Evolutionary conservation across 139 green algal species (phyloP).

Genomic region (Chlorokybus atmophyticus): DNA sequence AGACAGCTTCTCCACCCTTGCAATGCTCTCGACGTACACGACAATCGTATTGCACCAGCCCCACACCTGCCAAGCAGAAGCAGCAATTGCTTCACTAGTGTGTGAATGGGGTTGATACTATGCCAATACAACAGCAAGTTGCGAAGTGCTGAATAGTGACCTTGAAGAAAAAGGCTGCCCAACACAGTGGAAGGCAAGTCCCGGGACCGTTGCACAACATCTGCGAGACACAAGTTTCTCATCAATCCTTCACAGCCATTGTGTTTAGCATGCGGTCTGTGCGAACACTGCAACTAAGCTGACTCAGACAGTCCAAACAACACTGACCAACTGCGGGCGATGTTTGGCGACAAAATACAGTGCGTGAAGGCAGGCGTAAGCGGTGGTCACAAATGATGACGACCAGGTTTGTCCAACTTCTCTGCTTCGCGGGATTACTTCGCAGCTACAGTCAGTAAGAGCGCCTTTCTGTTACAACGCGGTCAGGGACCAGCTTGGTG

Average conservation of each 20-base stretch:
- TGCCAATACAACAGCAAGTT: background rate
- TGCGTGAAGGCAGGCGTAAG: no score
- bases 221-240: slow-evolving; percentile 3
- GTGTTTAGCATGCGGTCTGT: slow-evolving; percentile 17
- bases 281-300: slow-evolving; percentile 9
- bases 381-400: no score
- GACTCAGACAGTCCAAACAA: background rate
- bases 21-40: slow-evolving; percentile 34
- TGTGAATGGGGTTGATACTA: background rate
- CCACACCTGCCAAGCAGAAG: slow-evolving; percentile 3
- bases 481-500: background rate
- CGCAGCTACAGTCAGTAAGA: background rate
- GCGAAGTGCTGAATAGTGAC: slow-evolving; percentile 1
- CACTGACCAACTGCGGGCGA: no score
- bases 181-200: slow-evolving; percentile 25
- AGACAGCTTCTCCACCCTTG: slow-evolving; percentile 28
- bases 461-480: background rate
- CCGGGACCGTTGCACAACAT: slow-evolving; percentile 31
- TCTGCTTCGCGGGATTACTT: background rate
- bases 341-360: no score
- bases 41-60: slow-evolving; percentile 12
- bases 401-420: no score
- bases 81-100: background rate
- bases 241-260: background rate
- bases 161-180: slow-evolving; percentile 23